phyloP scores from a whole-genome alignment of 805 yeast genomes.

The Candida takata region DNA sequence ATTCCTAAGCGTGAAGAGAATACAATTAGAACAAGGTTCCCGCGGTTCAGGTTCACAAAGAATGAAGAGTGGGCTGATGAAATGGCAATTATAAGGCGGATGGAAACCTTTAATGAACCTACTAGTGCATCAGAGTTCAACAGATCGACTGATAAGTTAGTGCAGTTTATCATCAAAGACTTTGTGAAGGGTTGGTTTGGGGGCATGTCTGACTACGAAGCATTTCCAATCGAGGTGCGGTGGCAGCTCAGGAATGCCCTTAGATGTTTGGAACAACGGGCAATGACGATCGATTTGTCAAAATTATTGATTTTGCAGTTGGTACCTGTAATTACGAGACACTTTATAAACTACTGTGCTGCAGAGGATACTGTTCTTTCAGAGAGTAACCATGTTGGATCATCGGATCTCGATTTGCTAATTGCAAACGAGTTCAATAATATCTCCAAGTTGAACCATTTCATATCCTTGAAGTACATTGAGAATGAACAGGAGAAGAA shows the following conservation, averaged over 20 bases:
- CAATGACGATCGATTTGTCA: constrained; percentile 44
- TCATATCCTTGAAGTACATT: constrained; percentile 34
- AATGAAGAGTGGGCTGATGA: constrained; percentile 27
- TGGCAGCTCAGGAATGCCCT: constrained; percentile 37
- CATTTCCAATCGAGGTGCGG: constrained; percentile 36
- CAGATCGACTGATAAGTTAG: constrained; percentile 37
- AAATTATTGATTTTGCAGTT: constrained; percentile 49
- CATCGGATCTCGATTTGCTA: constrained; percentile 32
- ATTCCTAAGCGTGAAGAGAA: constrained; percentile 7
- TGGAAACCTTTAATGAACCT: constrained; percentile 6
- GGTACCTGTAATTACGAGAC: constrained; percentile 61
- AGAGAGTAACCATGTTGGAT: constrained; percentile 25
- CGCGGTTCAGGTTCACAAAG: constrained; percentile 23
- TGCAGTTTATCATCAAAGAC: constrained; percentile 40
- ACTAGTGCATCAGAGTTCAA: constrained; percentile 21
- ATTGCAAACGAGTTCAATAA: constrained; percentile 34
- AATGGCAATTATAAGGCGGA: constrained; percentile 8
- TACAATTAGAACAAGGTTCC: constrained; percentile 10
- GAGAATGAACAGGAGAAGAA: constrained; percentile 38
- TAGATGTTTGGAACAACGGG: constrained; percentile 33
- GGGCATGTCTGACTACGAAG: constrained; percentile 32
- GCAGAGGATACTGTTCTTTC: constrained; percentile 31
- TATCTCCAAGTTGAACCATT: constrained; percentile 47
- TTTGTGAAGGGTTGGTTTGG: constrained; percentile 53
- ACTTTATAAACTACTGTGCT: constrained; percentile 43